A percentile compares a stretch with the other conserved stretches of the same genome.
These are phyloP conservation scores for Melampsora larici-populina DNA, from an alignment of 1,284 basidiomycete genomes.

Conservation along the genomic window DNA sequence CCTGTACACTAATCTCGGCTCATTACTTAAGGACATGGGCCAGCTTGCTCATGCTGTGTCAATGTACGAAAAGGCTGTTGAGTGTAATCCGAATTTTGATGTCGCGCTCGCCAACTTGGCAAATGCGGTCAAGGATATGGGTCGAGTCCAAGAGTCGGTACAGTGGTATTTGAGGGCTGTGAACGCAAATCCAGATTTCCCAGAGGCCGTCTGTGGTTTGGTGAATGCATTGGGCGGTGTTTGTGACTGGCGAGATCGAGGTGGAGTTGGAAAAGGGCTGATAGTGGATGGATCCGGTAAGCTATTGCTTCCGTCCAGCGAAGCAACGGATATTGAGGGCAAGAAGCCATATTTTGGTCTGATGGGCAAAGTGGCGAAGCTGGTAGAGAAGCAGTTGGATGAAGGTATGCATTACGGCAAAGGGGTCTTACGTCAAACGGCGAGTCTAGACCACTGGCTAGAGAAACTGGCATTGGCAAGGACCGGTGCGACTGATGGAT, in stretches of 20 bases:
- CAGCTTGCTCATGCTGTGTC: slow-evolving; percentile 60
- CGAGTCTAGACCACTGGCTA: slow-evolving; percentile 59
- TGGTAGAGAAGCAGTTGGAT: slow-evolving; percentile 59
- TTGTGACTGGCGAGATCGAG: slow-evolving; percentile 62
- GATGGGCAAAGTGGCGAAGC: slow-evolving; percentile 59
- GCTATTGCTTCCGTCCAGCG: slow-evolving; percentile 17
- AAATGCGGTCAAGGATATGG: slow-evolving; percentile 62
- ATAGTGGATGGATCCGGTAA: slow-evolving; percentile 37
- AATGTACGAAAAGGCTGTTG: slow-evolving; percentile 60
- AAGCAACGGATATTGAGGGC: slow-evolving; percentile 44
- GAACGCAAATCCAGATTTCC: slow-evolving; percentile 60
- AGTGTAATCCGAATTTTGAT: slow-evolving; percentile 62
- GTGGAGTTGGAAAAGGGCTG: slow-evolving; percentile 48
- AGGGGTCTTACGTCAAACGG: slow-evolving; percentile 55
- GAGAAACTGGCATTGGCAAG: slow-evolving; percentile 54
- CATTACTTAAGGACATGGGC: slow-evolving; percentile 63
- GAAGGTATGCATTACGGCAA: slow-evolving; percentile 57
- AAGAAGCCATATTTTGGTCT: slow-evolving; percentile 52
- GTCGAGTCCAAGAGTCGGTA: slow-evolving; percentile 60
- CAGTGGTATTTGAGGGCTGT: slow-evolving; percentile 62
- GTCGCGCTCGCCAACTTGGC: slow-evolving; percentile 64
- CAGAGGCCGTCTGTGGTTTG: slow-evolving; percentile 63
- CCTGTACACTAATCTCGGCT: slow-evolving; percentile 64
- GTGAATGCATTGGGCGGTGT: slow-evolving; percentile 61
- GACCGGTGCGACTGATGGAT: slow-evolving; percentile 49